Evolutionary conservation across 768 basidiomycete genomes (phyloP).

Genomic region (Trametes gibbosa): DNA sequence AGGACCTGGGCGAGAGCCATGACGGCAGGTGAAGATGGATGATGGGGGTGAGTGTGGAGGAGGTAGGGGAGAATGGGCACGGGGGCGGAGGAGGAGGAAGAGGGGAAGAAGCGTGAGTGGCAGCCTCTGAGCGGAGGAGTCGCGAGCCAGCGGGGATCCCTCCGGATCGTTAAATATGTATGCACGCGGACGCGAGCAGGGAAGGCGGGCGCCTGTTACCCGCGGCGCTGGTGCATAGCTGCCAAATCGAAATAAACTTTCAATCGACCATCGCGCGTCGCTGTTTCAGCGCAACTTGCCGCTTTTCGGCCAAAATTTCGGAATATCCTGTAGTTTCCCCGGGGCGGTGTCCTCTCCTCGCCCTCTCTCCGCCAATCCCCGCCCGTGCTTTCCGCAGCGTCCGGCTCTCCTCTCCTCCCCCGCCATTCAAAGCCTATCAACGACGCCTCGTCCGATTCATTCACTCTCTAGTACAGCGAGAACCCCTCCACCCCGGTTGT

Average conservation of each 20-base stretch:
- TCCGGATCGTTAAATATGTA: conserved; percentile 18
- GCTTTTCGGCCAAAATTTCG: conserved; percentile 10
- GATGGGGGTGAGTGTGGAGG: neutral
- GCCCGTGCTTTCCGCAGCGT: neutral
- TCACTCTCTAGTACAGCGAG: no score
- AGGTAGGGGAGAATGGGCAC: neutral
- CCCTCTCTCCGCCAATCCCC: neutral
- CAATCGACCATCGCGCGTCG: conserved; percentile 9
- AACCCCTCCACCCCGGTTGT: neutral
- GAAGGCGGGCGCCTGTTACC: conserved; percentile 6
- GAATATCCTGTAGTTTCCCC: conserved; percentile 16
- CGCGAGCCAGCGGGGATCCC: conserved; percentile 16
- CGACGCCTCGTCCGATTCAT: neutral
- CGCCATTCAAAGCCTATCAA: neutral
- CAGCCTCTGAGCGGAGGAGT: conserved; percentile 20
- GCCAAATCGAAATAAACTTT: conserved; percentile 21
- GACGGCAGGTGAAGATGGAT: neutral
- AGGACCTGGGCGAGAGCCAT: conserved; percentile 15
- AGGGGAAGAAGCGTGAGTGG: conserved; percentile 1
- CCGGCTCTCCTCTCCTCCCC: neutral
- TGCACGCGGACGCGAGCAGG: conserved; percentile 11
- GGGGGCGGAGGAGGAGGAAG: neutral
- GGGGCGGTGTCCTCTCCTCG: neutral
- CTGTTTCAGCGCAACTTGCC: conserved; percentile 22
- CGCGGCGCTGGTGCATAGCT: neutral